phyloP scores from a whole-genome alignment of 441 rosid genomes.

The Gossypium schwendimanii region DNA sequence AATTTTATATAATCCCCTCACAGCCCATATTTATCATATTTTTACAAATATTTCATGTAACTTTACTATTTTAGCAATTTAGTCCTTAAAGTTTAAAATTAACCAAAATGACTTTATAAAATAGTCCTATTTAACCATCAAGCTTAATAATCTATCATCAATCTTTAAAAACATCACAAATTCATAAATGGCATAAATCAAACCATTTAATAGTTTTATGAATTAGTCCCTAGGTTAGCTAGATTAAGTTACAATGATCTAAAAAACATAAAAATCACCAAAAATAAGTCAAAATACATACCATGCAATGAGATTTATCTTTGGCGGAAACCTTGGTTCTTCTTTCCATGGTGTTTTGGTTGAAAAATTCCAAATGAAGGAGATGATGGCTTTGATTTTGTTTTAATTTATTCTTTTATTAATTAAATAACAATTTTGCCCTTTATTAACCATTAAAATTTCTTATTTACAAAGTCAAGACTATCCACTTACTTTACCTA shows the following conservation, averaged over 20 bases:
- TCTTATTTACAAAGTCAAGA: neutral
- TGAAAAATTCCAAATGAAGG: neutral
- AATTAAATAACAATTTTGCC: neutral
- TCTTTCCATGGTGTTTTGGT: neutral
- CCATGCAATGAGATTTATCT: neutral
- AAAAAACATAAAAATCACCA: neutral
- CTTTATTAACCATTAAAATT: too few relatives aligned
- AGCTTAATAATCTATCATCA: neutral
- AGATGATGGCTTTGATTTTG: neutral
- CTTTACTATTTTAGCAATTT: neutral
- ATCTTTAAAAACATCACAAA: too few relatives aligned
- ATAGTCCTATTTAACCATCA: neutral
- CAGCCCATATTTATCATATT: neutral
- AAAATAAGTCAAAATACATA: neutral
- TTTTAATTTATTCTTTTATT: neutral
- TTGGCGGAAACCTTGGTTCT: neutral
- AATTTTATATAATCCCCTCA: neutral
- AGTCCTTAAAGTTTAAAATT: neutral
- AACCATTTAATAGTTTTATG: neutral
- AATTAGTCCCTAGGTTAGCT: neutral
- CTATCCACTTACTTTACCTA: neutral
- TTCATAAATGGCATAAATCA: too few relatives aligned
- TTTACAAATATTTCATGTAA: neutral
- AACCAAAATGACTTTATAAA: neutral
- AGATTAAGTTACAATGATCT: neutral